Conservation (phyloP, 352 stramenopile species). For the Pythium aphanidermatum region DNA sequence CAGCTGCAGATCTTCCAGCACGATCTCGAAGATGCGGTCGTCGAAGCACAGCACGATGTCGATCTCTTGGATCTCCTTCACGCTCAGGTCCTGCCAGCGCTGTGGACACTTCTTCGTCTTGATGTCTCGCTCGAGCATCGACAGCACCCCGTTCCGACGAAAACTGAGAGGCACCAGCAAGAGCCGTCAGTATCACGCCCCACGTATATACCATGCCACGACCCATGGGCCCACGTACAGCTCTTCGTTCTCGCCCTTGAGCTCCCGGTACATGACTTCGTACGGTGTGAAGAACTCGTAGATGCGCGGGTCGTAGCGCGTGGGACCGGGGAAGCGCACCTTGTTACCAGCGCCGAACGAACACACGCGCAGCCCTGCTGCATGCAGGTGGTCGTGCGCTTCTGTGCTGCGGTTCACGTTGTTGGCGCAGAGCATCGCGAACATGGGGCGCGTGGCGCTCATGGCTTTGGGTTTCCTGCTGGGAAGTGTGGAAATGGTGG, state of each 20-base stretch:
- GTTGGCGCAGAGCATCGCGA: constrained; percentile 87
- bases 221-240: constrained; percentile 28
- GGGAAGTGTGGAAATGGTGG: no score
- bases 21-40: constrained; percentile 86
- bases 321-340: constrained; percentile 77
- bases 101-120: constrained; percentile 80
- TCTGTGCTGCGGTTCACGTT: constrained; percentile 90
- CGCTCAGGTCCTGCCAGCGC: constrained; percentile 77
- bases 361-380: constrained; percentile 68
- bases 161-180: constrained; percentile 35
- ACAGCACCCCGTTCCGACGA: constrained; percentile 73
- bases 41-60: constrained; percentile 90
- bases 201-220: background rate
- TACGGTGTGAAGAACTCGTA: constrained; percentile 89
- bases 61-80: constrained; percentile 64
- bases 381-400: constrained; percentile 80
- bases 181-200: background rate
- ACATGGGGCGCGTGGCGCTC: constrained; percentile 40
- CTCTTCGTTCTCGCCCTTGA: constrained; percentile 73
- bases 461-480: background rate
- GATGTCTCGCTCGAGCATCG: constrained; percentile 87
- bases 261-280: constrained; percentile 78
- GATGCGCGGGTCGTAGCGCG: constrained; percentile 66
- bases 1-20: constrained; percentile 75
- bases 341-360: constrained; percentile 84